A percentile compares a stretch with the other conserved stretches of the same genome.
Conservation (phyloP, 306 rosid genomes). For the Abrus precatorius region DNA sequence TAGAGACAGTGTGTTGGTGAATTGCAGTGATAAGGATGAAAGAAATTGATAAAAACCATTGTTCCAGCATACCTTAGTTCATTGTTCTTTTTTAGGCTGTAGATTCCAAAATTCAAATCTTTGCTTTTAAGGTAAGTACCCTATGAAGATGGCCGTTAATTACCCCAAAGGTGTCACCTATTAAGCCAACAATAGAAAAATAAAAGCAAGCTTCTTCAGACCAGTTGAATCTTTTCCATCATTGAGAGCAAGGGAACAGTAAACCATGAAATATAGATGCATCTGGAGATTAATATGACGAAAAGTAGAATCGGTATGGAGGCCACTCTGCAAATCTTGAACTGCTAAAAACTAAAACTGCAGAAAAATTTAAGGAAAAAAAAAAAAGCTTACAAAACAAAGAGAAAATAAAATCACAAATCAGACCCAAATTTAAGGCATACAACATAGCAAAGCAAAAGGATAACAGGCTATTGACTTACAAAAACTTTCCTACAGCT, state of each 20-base stretch:
- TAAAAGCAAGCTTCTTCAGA: slow-evolving; percentile 47
- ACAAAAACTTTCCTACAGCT: slow-evolving; percentile 61
- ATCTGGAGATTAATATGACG: slow-evolving; percentile 47
- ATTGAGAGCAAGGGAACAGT: slow-evolving; percentile 41
- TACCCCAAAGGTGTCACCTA: slow-evolving; percentile 53
- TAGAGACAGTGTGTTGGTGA: neutral
- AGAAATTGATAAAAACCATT: neutral
- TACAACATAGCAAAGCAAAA: slow-evolving; percentile 3
- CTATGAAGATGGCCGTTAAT: slow-evolving; percentile 47
- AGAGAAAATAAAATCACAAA: slow-evolving; percentile 4
- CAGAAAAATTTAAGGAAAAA: slow-evolving; percentile 28
- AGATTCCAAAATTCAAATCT: slow-evolving; percentile 59
- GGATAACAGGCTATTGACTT: slow-evolving; percentile 1
- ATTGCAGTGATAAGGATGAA: neutral
- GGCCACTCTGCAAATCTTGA: slow-evolving; percentile 52
- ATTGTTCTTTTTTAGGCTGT: slow-evolving; percentile 32
- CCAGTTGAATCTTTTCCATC: slow-evolving; percentile 40
- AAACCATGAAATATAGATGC: slow-evolving; percentile 48
- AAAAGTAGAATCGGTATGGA: slow-evolving; percentile 47
- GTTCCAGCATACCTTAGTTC: neutral
- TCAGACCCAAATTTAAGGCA: slow-evolving; percentile 7
- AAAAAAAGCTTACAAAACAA: neutral
- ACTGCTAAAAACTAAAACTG: slow-evolving; percentile 64
- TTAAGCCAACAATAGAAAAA: slow-evolving; percentile 31
- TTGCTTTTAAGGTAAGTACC: slow-evolving; percentile 54